Evolutionary conservation across 306 rosid species (phyloP).

Genomic region (Vigna radiata): DNA sequence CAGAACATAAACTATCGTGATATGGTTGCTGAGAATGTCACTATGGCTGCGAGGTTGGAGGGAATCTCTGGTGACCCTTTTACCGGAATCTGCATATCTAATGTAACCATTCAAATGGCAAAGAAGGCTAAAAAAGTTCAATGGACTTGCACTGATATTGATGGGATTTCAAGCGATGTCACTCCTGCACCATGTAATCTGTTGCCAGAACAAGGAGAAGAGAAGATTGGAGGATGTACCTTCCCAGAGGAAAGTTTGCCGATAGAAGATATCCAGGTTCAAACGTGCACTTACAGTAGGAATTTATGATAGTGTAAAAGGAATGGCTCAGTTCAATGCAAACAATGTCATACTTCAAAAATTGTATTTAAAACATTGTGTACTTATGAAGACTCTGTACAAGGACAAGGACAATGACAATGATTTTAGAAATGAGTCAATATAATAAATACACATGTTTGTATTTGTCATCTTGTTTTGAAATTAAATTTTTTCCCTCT

Average conservation of each 20-base stretch:
- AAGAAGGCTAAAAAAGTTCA: slow-evolving; percentile 62
- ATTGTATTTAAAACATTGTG: slow-evolving; percentile 27
- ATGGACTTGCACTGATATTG: slow-evolving; percentile 73
- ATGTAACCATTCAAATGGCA: slow-evolving; percentile 68
- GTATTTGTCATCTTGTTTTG: slow-evolving; percentile 8
- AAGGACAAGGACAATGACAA: slow-evolving; percentile 9
- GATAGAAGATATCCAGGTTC: slow-evolving; percentile 56
- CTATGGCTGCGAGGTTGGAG: slow-evolving; percentile 72
- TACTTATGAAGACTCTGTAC: slow-evolving; percentile 35
- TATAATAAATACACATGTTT: slow-evolving; percentile 1
- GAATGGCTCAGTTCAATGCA: slow-evolving; percentile 12
- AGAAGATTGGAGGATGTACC: slow-evolving; percentile 45
- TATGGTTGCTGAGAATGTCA: slow-evolving; percentile 70
- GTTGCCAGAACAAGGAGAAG: slow-evolving; percentile 60
- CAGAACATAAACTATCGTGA: slow-evolving; percentile 68
- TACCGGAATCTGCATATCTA: slow-evolving; percentile 76
- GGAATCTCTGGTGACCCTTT: slow-evolving; percentile 70
- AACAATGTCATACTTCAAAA: slow-evolving; percentile 31
- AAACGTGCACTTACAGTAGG: slow-evolving; percentile 57
- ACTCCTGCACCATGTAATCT: slow-evolving; percentile 66
- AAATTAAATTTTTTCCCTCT: slow-evolving; percentile 22
- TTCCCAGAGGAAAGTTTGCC: slow-evolving; percentile 67
- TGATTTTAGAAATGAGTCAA: not conserved
- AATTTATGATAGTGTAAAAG: slow-evolving; percentile 41
- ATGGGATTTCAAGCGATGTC: slow-evolving; percentile 69